Evolutionary conservation across 345 rosid species (phyloP), one percentile per base, ranked within the genome.

Genomic region (Punica granatum): DNA sequence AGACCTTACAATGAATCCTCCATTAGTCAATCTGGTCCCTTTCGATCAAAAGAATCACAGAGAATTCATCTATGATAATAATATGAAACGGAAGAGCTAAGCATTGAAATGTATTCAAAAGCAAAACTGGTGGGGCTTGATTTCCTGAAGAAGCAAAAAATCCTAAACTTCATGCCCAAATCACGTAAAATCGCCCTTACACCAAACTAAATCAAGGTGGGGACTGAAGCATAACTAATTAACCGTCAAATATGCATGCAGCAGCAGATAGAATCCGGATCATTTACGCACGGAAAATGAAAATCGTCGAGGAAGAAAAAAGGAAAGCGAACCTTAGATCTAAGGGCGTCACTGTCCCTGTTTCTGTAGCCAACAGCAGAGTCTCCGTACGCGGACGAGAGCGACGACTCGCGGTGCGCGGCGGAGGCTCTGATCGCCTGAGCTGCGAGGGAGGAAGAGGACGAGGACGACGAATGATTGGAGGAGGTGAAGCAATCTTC

Each of bases 391-490:
- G 85, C 82, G 46, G 81, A 71, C 71, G 86, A 78, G 65, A 78
- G 84, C 28, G 85, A 66, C n/a, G 84, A 79, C 18, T 80, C 79
- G 18, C 81, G 85, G 69, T 77, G 77, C 68, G 72, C 76, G 15
- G 84, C 77, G 28, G 98, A 85, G 31, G 96, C 92, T 32, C 86
- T 86, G 76, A 86, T 91, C 51, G 96, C 95, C 82, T 87, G 96
- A 77, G 96, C 96, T 4, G 97, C 96, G 3, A 90, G 78, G 67
- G 89, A 79, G 26, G 77, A 56, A 2, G 74, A 68, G 1, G 73
- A 44, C 0, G 77, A 74, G n/a, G 83, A 71, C 0, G 83, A 74
- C 58, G 78, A 53, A 1, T 88, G 76, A 19, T 85, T 69, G 59
- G 74, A 54, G 23, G 73, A 66, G 0, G 83, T 7, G 81, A 79